These are phyloP conservation scores for Juglanconis juglandina DNA, from an alignment of 2,329 filamentous ascomycete species.

Conservation along the genomic window DNA sequence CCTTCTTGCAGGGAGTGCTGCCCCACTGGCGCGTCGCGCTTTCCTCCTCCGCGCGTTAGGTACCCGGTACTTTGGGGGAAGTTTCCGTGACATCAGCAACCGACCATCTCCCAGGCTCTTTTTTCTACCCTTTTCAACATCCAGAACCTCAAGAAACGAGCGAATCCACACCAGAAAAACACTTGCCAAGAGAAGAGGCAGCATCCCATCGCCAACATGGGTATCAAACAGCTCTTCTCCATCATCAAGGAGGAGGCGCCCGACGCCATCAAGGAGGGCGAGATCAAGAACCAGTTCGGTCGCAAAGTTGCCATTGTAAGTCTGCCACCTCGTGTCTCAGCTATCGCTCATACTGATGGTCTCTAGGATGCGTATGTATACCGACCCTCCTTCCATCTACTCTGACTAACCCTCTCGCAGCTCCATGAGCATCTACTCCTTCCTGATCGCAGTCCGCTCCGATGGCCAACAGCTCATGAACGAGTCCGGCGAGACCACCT, in stretches of 20 bases:
- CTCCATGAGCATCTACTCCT: conserved; percentile 99
- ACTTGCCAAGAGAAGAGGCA: background rate
- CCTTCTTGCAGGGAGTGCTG: background rate
- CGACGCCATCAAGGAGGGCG: conserved; percentile 91
- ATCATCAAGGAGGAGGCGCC: conserved; percentile 91
- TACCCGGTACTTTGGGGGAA: conserved; percentile 4
- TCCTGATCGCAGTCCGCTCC: conserved; percentile 94
- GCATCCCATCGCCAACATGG: conserved; percentile 40
- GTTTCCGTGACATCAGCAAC: conserved; percentile 23
- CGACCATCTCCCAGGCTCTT: background rate
- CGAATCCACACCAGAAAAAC: background rate
- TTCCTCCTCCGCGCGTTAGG: conserved; percentile 13
- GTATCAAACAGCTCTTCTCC: conserved; percentile 71
- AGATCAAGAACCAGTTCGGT: conserved; percentile 98
- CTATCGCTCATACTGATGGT: conserved; percentile 11
- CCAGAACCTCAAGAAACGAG: background rate
- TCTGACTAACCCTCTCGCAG: conserved; percentile 36
- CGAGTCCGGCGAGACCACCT: conserved; percentile 93
- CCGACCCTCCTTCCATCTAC: background rate
- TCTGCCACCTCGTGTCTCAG: conserved; percentile 18
- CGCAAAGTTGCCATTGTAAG: conserved; percentile 95
- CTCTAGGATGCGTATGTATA: conserved; percentile 54
- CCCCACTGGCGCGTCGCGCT: conserved; percentile 11
- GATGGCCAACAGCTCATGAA: conserved; percentile 95
- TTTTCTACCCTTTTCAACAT: background rate